phyloP scores from a whole-genome alignment of 1,139 yeast species.

The Candida glucosophila region DNA sequence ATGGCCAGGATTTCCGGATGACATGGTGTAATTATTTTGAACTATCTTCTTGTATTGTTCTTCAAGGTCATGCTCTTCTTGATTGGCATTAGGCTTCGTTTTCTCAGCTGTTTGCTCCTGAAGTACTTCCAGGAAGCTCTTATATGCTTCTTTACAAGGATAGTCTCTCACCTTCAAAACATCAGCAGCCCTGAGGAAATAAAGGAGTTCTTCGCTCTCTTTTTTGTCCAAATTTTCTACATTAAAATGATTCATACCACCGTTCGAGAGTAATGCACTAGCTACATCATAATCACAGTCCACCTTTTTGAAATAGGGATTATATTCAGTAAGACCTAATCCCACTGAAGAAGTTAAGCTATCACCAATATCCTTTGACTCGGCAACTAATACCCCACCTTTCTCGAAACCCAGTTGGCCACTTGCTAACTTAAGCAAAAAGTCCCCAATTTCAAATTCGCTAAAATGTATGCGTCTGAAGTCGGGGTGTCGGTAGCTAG shows the following conservation, averaged over 20 bases:
- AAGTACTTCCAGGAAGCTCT: no score
- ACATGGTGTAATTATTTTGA: constrained; percentile 55
- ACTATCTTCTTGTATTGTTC: constrained; percentile 15
- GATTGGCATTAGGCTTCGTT: no score
- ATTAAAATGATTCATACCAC: constrained; percentile 38
- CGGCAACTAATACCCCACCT: constrained; percentile 66
- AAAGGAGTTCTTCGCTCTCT: constrained; percentile 47
- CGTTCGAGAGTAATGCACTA: constrained; percentile 33
- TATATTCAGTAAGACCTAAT: constrained; percentile 43
- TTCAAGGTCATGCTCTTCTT: constrained; percentile 3
- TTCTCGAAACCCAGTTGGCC: constrained; percentile 45
- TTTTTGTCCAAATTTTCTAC: constrained; percentile 44
- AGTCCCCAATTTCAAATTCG: constrained; percentile 60
- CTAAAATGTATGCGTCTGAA: constrained; percentile 52
- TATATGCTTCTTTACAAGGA: constrained; percentile 28
- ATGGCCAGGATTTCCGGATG: constrained; percentile 76
- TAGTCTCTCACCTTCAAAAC: constrained; percentile 37
- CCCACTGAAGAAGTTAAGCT: constrained; percentile 51
- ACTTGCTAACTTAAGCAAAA: constrained; percentile 45
- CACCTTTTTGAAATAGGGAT: constrained; percentile 44
- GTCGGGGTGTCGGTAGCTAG: constrained; percentile 54
- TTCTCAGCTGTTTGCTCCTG: no score
- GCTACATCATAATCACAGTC: constrained; percentile 53
- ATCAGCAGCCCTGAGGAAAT: constrained; percentile 48
- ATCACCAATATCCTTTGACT: constrained; percentile 27